These are phyloP conservation scores for Monosporozyma solicola DNA, from an alignment of 805 yeast species.

Conservation along the genomic window DNA sequence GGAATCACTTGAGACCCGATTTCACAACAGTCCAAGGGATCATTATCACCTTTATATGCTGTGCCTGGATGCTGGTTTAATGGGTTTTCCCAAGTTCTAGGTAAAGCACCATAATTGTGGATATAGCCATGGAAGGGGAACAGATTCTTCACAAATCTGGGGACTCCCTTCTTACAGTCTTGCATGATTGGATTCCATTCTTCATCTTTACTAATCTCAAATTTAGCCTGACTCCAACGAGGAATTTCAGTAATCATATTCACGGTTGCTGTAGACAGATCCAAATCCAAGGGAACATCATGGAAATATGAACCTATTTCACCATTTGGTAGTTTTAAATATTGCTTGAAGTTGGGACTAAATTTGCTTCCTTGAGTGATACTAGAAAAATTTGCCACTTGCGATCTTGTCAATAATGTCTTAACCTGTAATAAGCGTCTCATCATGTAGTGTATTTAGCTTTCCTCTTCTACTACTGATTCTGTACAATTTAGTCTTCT, in stretches of 20 bases:
- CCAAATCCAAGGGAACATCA: conserved; percentile 52
- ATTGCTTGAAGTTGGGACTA: conserved; percentile 35
- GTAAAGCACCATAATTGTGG: conserved; percentile 81
- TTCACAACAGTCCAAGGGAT: conserved; percentile 91
- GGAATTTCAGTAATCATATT: conserved; percentile 72
- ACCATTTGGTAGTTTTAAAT: conserved; percentile 35
- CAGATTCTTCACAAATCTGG: conserved; percentile 67
- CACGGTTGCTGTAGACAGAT: conserved; percentile 33
- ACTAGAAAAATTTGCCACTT: conserved; percentile 5
- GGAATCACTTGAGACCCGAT: conserved; percentile 55
- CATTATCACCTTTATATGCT: conserved; percentile 71
- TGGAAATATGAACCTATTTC: conserved; percentile 58
- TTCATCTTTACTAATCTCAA: conserved; percentile 55
- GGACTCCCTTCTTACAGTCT: conserved; percentile 62
- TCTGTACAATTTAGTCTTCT: neutral
- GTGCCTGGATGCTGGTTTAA: conserved; percentile 38
- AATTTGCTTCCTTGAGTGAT: conserved; percentile 32
- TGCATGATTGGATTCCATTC: conserved; percentile 72
- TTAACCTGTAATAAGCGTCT: conserved; percentile 55
- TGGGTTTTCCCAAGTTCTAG: conserved; percentile 98
- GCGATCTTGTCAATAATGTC: conserved; percentile 42
- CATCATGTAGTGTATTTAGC: neutral
- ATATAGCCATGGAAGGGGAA: conserved; percentile 82
- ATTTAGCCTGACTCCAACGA: conserved; percentile 75
- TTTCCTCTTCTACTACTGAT: neutral